These are phyloP conservation scores for Boletus coccyginus DNA, from an alignment of 768 basidiomycete genomes.

Conservation along the genomic window DNA sequence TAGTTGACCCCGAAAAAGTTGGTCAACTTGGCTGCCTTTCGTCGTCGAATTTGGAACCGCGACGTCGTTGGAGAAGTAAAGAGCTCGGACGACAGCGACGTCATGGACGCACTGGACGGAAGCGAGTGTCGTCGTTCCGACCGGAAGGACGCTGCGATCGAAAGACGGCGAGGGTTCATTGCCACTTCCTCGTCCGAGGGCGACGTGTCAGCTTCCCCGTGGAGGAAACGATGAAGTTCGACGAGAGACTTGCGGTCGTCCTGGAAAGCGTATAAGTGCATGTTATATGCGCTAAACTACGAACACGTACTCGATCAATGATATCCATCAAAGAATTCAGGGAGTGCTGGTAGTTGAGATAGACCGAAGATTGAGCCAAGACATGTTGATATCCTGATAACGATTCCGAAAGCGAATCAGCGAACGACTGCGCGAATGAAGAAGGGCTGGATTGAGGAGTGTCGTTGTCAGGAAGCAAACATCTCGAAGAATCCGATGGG, in stretches of 20 bases:
- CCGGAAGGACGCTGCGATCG: slow-evolving; percentile 41
- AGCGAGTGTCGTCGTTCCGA: slow-evolving; percentile 71
- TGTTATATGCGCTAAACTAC: neutral
- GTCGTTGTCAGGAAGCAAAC: slow-evolving; percentile 40
- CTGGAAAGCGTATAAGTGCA: slow-evolving; percentile 35
- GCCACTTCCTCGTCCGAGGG: slow-evolving; percentile 20
- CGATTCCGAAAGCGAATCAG: slow-evolving; percentile 19
- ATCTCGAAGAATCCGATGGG: slow-evolving; percentile 61
- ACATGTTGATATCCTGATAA: slow-evolving; percentile 17
- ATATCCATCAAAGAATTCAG: slow-evolving; percentile 80
- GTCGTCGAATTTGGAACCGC: slow-evolving; percentile 66
- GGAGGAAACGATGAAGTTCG: slow-evolving; percentile 70
- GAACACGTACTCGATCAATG: slow-evolving; percentile 62
- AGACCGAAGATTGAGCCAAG: slow-evolving; percentile 47
- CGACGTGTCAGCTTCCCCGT: slow-evolving; percentile 26
- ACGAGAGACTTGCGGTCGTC: slow-evolving; percentile 74
- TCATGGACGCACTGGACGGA: slow-evolving; percentile 59
- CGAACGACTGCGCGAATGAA: slow-evolving; percentile 18
- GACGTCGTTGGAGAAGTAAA: slow-evolving; percentile 36
- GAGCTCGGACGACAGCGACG: slow-evolving; percentile 56
- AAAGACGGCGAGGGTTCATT: slow-evolving; percentile 23
- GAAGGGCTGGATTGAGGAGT: slow-evolving; percentile 18
- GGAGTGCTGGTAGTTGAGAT: slow-evolving; percentile 77
- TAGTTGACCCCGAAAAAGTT: slow-evolving; percentile 89
- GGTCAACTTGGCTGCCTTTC: slow-evolving; percentile 78